Percentiles rank a stretch among this genome's conserved stretches.
Evolutionary conservation across 2,329 filamentous ascomycete species (phyloP).

Genomic region (Emergomyces pasteurianus): DNA sequence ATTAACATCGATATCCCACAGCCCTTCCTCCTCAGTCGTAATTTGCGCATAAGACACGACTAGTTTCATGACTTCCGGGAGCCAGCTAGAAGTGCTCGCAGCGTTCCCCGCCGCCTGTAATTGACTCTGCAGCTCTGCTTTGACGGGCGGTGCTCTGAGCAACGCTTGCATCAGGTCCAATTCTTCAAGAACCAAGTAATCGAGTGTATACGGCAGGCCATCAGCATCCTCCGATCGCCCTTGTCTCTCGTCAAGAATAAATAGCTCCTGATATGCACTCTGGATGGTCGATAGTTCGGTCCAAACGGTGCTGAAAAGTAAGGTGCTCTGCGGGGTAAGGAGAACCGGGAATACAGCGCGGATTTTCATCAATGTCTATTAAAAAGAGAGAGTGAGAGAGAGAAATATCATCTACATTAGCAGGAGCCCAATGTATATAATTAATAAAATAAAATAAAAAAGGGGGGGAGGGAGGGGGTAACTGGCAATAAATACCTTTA

Average conservation of each 20-base stretch:
- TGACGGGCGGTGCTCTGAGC: conserved; percentile 75
- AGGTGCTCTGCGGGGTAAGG: conserved; percentile 68
- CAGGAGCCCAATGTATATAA: conserved; percentile 2
- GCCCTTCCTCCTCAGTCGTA: conserved; percentile 77
- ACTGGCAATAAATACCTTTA: conserved; percentile 48
- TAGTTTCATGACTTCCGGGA: conserved; percentile 77
- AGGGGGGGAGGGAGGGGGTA: background rate
- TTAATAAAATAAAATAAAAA: background rate
- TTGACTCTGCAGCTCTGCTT: conserved; percentile 75
- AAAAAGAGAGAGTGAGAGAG: background rate
- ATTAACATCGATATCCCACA: conserved; percentile 96
- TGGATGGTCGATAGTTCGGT: conserved; percentile 68
- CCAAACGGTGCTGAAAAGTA: conserved; percentile 81
- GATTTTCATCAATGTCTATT: conserved; percentile 84
- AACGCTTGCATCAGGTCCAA: conserved; percentile 90
- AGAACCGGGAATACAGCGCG: conserved; percentile 71
- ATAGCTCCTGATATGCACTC: conserved; percentile 64
- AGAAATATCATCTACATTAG: conserved; percentile 10
- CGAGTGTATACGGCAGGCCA: conserved; percentile 82
- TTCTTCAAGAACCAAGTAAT: conserved; percentile 87
- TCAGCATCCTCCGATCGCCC: conserved; percentile 83
- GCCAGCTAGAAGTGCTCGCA: conserved; percentile 60
- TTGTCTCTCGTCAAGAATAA: conserved; percentile 74
- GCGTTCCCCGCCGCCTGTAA: conserved; percentile 48
- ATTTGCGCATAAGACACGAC: conserved; percentile 80